These are phyloP conservation scores for Globisporangium echinulatum DNA, from an alignment of 352 stramenopile genomes.

Conservation along the genomic window DNA sequence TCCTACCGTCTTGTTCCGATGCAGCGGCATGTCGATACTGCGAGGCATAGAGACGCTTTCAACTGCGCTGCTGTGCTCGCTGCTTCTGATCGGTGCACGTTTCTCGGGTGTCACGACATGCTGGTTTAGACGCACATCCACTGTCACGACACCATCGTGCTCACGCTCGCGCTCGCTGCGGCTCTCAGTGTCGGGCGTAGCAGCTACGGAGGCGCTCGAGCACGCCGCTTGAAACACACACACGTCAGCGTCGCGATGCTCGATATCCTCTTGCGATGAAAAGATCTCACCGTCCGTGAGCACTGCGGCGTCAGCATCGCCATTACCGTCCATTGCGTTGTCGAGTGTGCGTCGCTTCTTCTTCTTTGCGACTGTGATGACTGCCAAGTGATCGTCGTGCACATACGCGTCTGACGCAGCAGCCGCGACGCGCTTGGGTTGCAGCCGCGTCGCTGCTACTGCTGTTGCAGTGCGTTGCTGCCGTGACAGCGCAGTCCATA, in stretches of 20 bases:
- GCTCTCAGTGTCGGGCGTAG: background rate
- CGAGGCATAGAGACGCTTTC: no score
- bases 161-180: background rate
- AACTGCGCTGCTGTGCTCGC: no score
- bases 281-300: slow-evolving; percentile 50
- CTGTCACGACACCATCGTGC: background rate
- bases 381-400: slow-evolving; percentile 9
- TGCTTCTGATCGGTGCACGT: background rate
- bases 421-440: slow-evolving; percentile 16
- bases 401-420: background rate
- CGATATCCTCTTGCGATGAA: slow-evolving; percentile 47
- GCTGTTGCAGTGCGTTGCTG: background rate
- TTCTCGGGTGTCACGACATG: slow-evolving; percentile 16
- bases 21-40: no score
- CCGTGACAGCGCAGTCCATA: no score
- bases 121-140: background rate
- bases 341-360: slow-evolving; percentile 8
- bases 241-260: slow-evolving; percentile 4
- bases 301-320: slow-evolving; percentile 21
- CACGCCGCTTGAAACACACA: slow-evolving; percentile 6
- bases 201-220: background rate
- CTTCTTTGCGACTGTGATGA: slow-evolving; percentile 6
- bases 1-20: no score
- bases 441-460: slow-evolving; percentile 14
- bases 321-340: background rate